These are phyloP conservation scores for Carex myosuroides DNA, from an alignment of 176 grass and related monocot genomes.

Conservation along the genomic window DNA sequence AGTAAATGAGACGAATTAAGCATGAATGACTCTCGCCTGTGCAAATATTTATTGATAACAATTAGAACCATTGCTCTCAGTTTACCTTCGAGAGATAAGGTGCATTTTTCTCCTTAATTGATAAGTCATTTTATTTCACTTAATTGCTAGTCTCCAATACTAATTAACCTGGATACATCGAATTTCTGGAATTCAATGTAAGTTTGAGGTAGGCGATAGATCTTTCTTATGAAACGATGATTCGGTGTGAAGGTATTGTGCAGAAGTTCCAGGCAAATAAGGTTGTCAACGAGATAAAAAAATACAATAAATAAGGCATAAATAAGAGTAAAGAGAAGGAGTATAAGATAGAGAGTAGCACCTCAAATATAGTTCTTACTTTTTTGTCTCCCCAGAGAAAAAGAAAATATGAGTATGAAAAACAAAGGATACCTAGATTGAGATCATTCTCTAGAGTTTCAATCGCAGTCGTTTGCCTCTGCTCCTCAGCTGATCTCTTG, in stretches of 20 bases:
- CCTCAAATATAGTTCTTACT: too few relatives aligned
- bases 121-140: background rate
- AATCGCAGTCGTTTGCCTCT: constrained; percentile 66
- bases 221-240: background rate
- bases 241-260: background rate
- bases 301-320: too few relatives aligned
- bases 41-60: background rate
- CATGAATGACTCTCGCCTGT: background rate
- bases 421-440: constrained; percentile 35
- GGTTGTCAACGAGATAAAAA: background rate
- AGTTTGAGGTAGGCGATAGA: background rate
- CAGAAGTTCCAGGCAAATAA: background rate
- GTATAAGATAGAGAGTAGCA: too few relatives aligned
- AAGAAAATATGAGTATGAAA: background rate
- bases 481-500: constrained; percentile 74
- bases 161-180: background rate
- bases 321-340: too few relatives aligned
- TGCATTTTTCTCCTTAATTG: background rate
- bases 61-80: background rate
- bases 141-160: background rate
- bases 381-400: background rate
- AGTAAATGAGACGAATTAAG: background rate
- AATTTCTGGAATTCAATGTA: background rate
- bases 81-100: background rate
- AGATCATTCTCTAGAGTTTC: constrained; percentile 43